Evolutionary conservation across 2,329 filamentous ascomycete species (phyloP).

Genomic region (Fusarium buxicola): DNA sequence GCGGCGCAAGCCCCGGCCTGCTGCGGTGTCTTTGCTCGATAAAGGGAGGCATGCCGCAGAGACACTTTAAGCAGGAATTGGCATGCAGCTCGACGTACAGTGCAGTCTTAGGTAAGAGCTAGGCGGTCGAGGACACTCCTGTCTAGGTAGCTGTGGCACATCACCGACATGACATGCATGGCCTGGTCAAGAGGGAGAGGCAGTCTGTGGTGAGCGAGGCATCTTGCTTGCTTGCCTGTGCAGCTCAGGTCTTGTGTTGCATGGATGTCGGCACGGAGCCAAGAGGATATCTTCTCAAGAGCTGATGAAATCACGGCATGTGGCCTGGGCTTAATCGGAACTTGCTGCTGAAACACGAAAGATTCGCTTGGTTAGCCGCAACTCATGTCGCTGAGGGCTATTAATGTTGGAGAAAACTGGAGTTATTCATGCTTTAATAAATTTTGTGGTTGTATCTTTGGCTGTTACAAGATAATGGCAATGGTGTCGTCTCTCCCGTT

Average conservation of each 20-base stretch:
- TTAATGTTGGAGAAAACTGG: not conserved
- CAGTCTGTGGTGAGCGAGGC: not conserved
- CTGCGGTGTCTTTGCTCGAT: slow-evolving; percentile 14
- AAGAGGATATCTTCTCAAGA: slow-evolving; percentile 9
- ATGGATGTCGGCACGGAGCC: not conserved
- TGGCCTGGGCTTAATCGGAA: not conserved
- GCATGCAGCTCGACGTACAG: slow-evolving; percentile 28
- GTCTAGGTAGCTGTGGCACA: slow-evolving; percentile 11
- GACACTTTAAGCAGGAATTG: slow-evolving; percentile 8
- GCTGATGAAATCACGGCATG: not conserved
- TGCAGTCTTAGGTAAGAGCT: slow-evolving; percentile 41
- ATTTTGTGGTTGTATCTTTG: not conserved
- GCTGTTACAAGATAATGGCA: not conserved
- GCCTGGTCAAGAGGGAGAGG: slow-evolving; percentile 7
- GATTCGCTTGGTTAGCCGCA: not conserved
- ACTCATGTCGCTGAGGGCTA: not conserved
- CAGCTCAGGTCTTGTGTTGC: slow-evolving; percentile 4
- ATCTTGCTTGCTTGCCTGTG: too few relatives aligned
- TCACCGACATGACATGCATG: slow-evolving; percentile 7
- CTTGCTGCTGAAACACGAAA: slow-evolving; percentile 1
- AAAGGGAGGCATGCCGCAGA: slow-evolving; percentile 12
- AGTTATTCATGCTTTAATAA: not conserved
- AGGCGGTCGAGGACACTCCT: slow-evolving; percentile 20
- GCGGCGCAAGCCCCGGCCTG: slow-evolving; percentile 15
- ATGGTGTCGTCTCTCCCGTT: too few relatives aligned